These are phyloP conservation scores for Pleurotus eryngii DNA, from an alignment of 768 basidiomycete genomes.

Conservation along the genomic window DNA sequence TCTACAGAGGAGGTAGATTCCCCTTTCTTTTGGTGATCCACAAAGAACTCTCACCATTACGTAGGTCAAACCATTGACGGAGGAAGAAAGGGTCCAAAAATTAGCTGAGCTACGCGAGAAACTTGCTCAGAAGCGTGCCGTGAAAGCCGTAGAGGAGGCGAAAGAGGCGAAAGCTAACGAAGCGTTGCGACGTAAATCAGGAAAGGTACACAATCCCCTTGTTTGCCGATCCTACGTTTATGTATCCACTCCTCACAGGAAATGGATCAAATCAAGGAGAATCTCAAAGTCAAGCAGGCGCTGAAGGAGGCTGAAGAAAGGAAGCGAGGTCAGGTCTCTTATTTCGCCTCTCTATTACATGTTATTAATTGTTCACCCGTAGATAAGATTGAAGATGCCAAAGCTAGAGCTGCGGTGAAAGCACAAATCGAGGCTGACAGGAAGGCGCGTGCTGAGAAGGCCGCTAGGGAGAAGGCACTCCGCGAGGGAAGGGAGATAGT, in stretches of 20 bases:
- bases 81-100: slow-evolving; percentile 86
- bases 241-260: slow-evolving; percentile 45
- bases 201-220: slow-evolving; percentile 45
- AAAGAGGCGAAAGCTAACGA: slow-evolving; percentile 75
- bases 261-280: slow-evolving; percentile 67
- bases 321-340: slow-evolving; percentile 56
- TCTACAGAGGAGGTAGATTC: slow-evolving; percentile 80
- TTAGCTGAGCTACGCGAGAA: slow-evolving; percentile 75
- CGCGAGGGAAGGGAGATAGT: slow-evolving; percentile 64
- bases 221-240: neutral
- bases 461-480: slow-evolving; percentile 87
- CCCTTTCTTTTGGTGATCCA: neutral
- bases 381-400: slow-evolving; percentile 91
- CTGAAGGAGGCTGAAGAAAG: slow-evolving; percentile 81
- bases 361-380: slow-evolving; percentile 1
- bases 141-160: slow-evolving; percentile 68
- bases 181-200: slow-evolving; percentile 78
- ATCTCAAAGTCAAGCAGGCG: slow-evolving; percentile 73
- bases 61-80: slow-evolving; percentile 90
- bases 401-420: slow-evolving; percentile 82
- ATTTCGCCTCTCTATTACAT: neutral
- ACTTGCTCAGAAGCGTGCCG: slow-evolving; percentile 76
- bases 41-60: neutral
- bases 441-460: slow-evolving; percentile 80
- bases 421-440: slow-evolving; percentile 96